Evolutionary conservation across 345 rosid species (phyloP).

Genomic region (Ceriops decandra): DNA sequence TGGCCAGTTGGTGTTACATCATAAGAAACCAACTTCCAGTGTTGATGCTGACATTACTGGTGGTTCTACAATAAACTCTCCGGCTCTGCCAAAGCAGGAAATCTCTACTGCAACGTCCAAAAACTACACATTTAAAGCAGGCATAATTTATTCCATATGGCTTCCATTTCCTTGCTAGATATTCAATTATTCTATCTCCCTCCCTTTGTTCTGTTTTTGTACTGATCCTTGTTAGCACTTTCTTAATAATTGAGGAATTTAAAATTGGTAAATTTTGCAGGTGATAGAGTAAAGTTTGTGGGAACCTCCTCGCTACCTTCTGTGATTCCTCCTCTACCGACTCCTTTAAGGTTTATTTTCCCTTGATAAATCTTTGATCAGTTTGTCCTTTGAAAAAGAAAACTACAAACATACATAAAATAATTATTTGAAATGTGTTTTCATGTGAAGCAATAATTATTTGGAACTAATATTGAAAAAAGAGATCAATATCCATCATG

Average conservation of each 20-base stretch:
- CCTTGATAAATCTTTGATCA: neutral
- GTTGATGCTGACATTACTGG: slow-evolving; percentile 93
- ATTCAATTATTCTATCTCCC: neutral
- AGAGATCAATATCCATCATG: too few relatives aligned
- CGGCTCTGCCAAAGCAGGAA: slow-evolving; percentile 79
- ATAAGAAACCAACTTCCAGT: slow-evolving; percentile 84
- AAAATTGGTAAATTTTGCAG: slow-evolving; percentile 39
- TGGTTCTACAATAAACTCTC: slow-evolving; percentile 68
- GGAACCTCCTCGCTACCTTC: slow-evolving; percentile 41
- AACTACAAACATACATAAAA: too few relatives aligned
- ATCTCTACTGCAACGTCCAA: slow-evolving; percentile 92
- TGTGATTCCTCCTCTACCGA: slow-evolving; percentile 48
- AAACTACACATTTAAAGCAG: slow-evolving; percentile 70
- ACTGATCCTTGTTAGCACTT: slow-evolving; percentile 10
- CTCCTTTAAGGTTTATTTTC: slow-evolving; percentile 45
- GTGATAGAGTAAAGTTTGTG: slow-evolving; percentile 81
- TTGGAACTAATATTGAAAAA: too few relatives aligned
- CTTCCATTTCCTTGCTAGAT: neutral
- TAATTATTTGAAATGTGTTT: too few relatives aligned
- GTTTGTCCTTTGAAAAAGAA: neutral
- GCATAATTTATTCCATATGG: slow-evolving; percentile 22
- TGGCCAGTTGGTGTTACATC: slow-evolving; percentile 56
- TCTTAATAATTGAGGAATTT: slow-evolving; percentile 14
- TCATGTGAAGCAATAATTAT: too few relatives aligned
- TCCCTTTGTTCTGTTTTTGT: neutral